These are phyloP conservation scores for Xylariales sp. DNA, from an alignment of 2,329 filamentous ascomycete species.

Conservation along the genomic window DNA sequence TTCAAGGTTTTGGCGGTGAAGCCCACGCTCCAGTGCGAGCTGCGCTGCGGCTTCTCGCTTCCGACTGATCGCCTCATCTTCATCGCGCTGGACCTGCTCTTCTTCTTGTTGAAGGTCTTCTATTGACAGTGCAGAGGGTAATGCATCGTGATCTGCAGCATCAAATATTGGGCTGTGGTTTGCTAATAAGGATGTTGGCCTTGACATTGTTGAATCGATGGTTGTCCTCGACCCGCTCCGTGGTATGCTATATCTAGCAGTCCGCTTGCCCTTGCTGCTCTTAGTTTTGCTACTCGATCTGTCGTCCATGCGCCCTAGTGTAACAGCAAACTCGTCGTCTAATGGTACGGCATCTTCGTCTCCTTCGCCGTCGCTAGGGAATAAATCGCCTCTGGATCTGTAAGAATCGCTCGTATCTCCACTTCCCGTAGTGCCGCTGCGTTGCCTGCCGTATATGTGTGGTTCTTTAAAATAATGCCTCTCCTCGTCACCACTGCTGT, in stretches of 20 bases:
- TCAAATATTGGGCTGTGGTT: conserved; percentile 19
- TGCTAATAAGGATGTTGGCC: conserved; percentile 18
- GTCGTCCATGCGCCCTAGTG: conserved; percentile 73
- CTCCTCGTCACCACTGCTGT: too few relatives aligned
- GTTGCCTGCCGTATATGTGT: conserved; percentile 43
- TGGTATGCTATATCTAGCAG: conserved; percentile 33
- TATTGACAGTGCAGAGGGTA: conserved; percentile 38
- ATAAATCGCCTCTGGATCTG: conserved; percentile 83
- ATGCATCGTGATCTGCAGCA: conserved; percentile 30
- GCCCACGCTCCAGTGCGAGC: conserved; percentile 45
- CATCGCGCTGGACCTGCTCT: conserved; percentile 42
- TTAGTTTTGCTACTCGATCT: conserved; percentile 62
- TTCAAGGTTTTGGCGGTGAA: conserved; percentile 30
- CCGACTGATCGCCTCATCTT: conserved; percentile 48
- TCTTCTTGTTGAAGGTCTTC: conserved; percentile 52
- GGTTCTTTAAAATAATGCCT: conserved; percentile 14
- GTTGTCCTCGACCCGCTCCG: conserved; percentile 58
- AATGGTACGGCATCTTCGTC: conserved; percentile 92
- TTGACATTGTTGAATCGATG: conserved; percentile 37
- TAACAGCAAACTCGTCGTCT: conserved; percentile 87
- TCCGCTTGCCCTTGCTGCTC: conserved; percentile 55
- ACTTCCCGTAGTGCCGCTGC: conserved; percentile 76
- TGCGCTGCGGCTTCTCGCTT: conserved; percentile 48
- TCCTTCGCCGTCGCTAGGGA: conserved; percentile 79
- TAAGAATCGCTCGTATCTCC: conserved; percentile 80